These are phyloP conservation scores for Phyllosticta citrichinensis DNA, from an alignment of 2,329 filamentous ascomycete species.

Conservation along the genomic window DNA sequence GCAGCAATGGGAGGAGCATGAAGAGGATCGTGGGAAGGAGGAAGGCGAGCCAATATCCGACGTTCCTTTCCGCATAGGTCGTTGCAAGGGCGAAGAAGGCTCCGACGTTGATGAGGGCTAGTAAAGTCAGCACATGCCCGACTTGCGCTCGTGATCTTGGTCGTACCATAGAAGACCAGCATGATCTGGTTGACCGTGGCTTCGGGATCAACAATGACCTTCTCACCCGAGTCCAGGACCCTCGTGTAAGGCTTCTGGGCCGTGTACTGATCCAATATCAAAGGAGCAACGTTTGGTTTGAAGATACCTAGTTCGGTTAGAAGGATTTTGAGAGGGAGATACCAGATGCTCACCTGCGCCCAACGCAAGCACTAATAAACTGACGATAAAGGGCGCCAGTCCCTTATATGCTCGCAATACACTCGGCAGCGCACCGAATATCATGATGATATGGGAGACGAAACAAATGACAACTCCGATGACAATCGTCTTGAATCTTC, in stretches of 20 bases:
- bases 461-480: constrained; percentile 31
- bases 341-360: constrained; percentile 22
- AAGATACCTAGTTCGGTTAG: constrained; percentile 20
- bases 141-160: neutral
- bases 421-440: constrained; percentile 30
- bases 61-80: constrained; percentile 32
- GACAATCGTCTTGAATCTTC: constrained; percentile 31
- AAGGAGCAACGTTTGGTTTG: constrained; percentile 34
- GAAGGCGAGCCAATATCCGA: constrained; percentile 32
- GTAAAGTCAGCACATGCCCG: neutral
- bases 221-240: constrained; percentile 34
- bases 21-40: constrained; percentile 25
- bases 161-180: constrained; percentile 25
- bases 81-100: constrained; percentile 29
- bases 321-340: constrained; percentile 12
- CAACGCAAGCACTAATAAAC: constrained; percentile 28
- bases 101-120: constrained; percentile 19
- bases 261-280: constrained; percentile 36
- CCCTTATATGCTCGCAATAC: constrained; percentile 29
- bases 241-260: constrained; percentile 33
- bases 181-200: constrained; percentile 30
- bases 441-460: constrained; percentile 25
- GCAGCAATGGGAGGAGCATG: constrained; percentile 19
- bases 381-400: constrained; percentile 30
- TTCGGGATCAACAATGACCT: constrained; percentile 39